Percentiles rank a stretch among this genome's conserved stretches.
These are phyloP conservation scores for Filobasidium wieringae DNA, from an alignment of 768 basidiomycete genomes.

Conservation along the genomic window DNA sequence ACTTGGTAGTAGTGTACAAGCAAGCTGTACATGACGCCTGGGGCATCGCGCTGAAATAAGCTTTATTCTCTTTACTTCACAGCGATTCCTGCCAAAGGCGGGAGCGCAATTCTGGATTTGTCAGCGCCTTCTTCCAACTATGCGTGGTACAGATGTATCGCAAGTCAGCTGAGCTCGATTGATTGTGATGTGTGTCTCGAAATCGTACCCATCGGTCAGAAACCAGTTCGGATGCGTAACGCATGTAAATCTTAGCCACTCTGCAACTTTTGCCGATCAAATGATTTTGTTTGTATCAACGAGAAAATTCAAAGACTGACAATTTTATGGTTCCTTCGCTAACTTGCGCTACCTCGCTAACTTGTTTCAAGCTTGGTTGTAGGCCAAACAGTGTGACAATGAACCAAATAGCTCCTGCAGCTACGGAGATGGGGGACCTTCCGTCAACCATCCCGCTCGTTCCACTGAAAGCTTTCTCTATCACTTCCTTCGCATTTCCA, in stretches of 20 bases:
- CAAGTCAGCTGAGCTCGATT: too few species aligned
- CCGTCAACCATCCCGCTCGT: constrained; percentile 62
- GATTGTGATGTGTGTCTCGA: too few species aligned
- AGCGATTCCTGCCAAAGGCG: too few species aligned
- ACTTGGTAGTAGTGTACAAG: too few species aligned
- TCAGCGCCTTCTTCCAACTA: too few species aligned
- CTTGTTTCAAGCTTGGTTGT: constrained; percentile 65
- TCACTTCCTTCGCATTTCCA: constrained; percentile 66
- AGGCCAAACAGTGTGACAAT: constrained; percentile 70
- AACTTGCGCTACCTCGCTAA: constrained; percentile 80
- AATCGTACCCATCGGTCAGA: neutral
- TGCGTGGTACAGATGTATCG: too few species aligned
- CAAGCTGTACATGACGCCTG: too few species aligned
- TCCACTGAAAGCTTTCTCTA: constrained; percentile 65
- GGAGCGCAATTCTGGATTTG: too few species aligned
- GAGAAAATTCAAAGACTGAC: constrained; percentile 15
- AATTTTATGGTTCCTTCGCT: constrained; percentile 91
- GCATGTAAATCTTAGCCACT: neutral
- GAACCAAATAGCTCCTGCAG: constrained; percentile 92
- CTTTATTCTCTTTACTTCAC: too few species aligned
- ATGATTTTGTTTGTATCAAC: neutral
- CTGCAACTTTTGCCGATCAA: neutral
- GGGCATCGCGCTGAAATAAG: too few species aligned
- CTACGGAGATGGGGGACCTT: constrained; percentile 91
- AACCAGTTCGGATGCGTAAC: neutral